These are phyloP conservation scores for Claviceps citrina DNA, from an alignment of 2,329 filamentous ascomycete species.

Conservation along the genomic window DNA sequence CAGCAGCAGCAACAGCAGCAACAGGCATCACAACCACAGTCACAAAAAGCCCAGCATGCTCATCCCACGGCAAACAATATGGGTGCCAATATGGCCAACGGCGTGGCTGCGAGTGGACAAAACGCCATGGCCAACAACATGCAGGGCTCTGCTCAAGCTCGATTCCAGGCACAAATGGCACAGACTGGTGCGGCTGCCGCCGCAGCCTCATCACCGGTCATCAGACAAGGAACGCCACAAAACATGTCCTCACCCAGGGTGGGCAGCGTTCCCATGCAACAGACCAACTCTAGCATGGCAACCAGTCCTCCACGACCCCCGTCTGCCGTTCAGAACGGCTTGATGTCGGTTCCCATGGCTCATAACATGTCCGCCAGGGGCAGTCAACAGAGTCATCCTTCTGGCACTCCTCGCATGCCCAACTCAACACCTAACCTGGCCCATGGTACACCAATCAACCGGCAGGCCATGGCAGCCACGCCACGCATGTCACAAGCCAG, in stretches of 20 bases:
- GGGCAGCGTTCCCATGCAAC: constrained; percentile 47
- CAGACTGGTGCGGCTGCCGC: constrained; percentile 27
- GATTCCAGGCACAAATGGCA: constrained; percentile 40
- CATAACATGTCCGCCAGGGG: constrained; percentile 48
- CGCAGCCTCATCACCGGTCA: constrained; percentile 51
- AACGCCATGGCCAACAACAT: constrained; percentile 25
- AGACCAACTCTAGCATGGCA: constrained; percentile 51
- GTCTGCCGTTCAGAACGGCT: constrained; percentile 46
- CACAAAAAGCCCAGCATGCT: constrained; percentile 18
- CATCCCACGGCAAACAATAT: constrained; percentile 24
- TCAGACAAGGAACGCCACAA: constrained; percentile 48
- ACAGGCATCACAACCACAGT: constrained; percentile 2
- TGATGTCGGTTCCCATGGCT: constrained; percentile 44
- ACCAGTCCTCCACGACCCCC: constrained; percentile 51
- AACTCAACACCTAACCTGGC: constrained; percentile 45
- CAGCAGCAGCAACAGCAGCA: neutral
- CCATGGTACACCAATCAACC: constrained; percentile 42
- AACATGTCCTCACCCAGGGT: constrained; percentile 52
- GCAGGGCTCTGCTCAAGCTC: constrained; percentile 25
- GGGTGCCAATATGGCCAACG: constrained; percentile 24
- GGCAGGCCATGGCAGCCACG: constrained; percentile 37
- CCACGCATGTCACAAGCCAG: constrained; percentile 49
- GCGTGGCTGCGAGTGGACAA: constrained; percentile 15
- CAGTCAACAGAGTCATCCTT: constrained; percentile 50
- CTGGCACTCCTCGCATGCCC: constrained; percentile 47